These are phyloP conservation scores for Passalora sequoiae DNA, from an alignment of 2,329 filamentous ascomycete genomes.

Conservation along the genomic window DNA sequence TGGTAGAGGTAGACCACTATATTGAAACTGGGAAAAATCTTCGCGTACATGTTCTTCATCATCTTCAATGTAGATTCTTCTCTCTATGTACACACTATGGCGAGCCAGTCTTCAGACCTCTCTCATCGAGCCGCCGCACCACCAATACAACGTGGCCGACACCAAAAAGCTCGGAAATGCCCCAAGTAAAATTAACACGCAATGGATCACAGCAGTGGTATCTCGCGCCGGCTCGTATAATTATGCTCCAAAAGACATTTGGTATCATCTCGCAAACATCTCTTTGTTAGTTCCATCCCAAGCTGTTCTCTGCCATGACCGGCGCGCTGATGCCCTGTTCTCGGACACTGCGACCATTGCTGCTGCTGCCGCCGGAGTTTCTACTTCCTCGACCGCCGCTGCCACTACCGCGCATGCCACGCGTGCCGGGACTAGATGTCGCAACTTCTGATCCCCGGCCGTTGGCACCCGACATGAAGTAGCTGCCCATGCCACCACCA, in stretches of 20 bases:
- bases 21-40: no score
- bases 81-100: not conserved
- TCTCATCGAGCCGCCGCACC: not conserved
- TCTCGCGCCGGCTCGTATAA: not conserved
- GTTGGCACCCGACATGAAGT: slow-evolving; percentile 64
- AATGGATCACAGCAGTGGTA: not conserved
- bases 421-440: slow-evolving; percentile 29
- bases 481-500: slow-evolving; percentile 39
- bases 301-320: slow-evolving; percentile 87
- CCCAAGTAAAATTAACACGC: not conserved
- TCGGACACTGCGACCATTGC: slow-evolving; percentile 58
- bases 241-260: not conserved
- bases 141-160: not conserved
- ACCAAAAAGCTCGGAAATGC: not conserved
- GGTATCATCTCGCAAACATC: slow-evolving; percentile 1
- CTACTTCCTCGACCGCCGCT: slow-evolving; percentile 37
- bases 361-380: slow-evolving; percentile 61
- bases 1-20: no score
- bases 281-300: slow-evolving; percentile 77
- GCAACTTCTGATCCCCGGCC: slow-evolving; percentile 31
- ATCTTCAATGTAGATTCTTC: not conserved
- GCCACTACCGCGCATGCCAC: slow-evolving; percentile 39
- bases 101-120: not conserved
- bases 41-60: no score
- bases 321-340: slow-evolving; percentile 79